Evolutionary conservation across 148 eudicot species (phyloP).

Genomic region (Mesembryanthemum crystallinum): DNA sequence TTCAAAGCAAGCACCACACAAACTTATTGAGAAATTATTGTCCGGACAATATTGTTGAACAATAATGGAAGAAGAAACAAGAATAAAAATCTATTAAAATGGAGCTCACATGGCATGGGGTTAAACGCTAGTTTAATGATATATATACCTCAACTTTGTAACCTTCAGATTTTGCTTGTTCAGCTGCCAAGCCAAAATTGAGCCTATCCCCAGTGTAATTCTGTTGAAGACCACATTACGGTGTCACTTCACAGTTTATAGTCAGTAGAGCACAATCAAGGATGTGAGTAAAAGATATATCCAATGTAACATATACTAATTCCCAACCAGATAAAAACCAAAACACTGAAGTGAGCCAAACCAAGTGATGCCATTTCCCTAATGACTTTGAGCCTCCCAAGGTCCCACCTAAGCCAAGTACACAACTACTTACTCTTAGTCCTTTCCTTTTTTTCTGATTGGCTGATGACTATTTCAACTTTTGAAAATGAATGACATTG

Average conservation of each 20-base stretch:
- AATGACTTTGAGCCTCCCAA: neutral
- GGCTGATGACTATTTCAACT: neutral
- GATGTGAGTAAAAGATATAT: neutral
- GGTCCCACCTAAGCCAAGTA: too few species aligned
- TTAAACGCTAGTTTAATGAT: neutral
- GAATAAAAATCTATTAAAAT: neutral
- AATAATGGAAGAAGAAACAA: neutral
- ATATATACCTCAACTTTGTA: slow-evolving; percentile 80
- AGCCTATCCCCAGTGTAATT: slow-evolving; percentile 94
- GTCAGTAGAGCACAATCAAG: neutral
- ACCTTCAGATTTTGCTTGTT: slow-evolving; percentile 97
- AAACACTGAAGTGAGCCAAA: neutral
- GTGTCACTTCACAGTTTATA: neutral
- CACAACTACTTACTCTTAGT: too few species aligned
- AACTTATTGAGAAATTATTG: too few species aligned
- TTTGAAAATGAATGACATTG: neutral
- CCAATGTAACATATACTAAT: neutral
- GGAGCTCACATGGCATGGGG: neutral
- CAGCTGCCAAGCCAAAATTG: slow-evolving; percentile 97
- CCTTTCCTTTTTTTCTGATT: neutral
- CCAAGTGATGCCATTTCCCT: neutral
- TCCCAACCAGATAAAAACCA: neutral
- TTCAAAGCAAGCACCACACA: too few species aligned
- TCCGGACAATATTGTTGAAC: too few species aligned
- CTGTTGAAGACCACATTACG: slow-evolving; percentile 36